Conservation (phyloP, 2,329 filamentous ascomycete genomes). For the Alternaria viburni region DNA sequence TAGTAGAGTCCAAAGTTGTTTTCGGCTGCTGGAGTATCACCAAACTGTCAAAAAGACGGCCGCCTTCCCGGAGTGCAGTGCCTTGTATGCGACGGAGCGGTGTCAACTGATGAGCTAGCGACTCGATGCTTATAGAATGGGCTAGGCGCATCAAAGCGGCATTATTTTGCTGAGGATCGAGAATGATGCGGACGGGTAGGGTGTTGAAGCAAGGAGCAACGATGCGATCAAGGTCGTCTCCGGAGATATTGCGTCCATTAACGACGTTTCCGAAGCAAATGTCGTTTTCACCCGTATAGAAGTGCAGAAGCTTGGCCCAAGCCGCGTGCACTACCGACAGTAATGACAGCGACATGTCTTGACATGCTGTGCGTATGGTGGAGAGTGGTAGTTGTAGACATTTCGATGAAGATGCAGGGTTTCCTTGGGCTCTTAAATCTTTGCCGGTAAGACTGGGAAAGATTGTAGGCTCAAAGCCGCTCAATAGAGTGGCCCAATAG, state of each 20-base stretch:
- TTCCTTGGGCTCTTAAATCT: not conserved
- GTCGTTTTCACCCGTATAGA: conserved; percentile 64
- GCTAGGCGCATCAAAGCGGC: conserved; percentile 65
- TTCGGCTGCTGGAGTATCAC: conserved; percentile 75
- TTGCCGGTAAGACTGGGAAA: conserved; percentile 46
- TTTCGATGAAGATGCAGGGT: conserved; percentile 32
- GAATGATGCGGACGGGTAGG: conserved; percentile 69
- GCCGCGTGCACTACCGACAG: conserved; percentile 73
- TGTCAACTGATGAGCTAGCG: conserved; percentile 74
- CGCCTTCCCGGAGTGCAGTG: conserved; percentile 53
- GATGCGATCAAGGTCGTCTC: conserved; percentile 72
- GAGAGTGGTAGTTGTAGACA: conserved; percentile 29
- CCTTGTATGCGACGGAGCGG: conserved; percentile 74
- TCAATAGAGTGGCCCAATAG: conserved; percentile 71
- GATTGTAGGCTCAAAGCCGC: conserved; percentile 56
- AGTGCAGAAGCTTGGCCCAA: conserved; percentile 71
- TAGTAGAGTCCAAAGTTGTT: conserved; percentile 50
- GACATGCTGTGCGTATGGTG: conserved; percentile 28
- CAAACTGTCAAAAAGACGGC: conserved; percentile 77
- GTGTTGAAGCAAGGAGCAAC: conserved; percentile 96
- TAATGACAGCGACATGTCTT: conserved; percentile 51
- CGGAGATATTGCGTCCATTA: conserved; percentile 72
- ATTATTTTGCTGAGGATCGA: conserved; percentile 59
- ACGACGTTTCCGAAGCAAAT: conserved; percentile 88
- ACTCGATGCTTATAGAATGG: conserved; percentile 66